phyloP scores from a whole-genome alignment of 495 filamentous ascomycete genomes.

The Hyaloscypha finlandica region DNA sequence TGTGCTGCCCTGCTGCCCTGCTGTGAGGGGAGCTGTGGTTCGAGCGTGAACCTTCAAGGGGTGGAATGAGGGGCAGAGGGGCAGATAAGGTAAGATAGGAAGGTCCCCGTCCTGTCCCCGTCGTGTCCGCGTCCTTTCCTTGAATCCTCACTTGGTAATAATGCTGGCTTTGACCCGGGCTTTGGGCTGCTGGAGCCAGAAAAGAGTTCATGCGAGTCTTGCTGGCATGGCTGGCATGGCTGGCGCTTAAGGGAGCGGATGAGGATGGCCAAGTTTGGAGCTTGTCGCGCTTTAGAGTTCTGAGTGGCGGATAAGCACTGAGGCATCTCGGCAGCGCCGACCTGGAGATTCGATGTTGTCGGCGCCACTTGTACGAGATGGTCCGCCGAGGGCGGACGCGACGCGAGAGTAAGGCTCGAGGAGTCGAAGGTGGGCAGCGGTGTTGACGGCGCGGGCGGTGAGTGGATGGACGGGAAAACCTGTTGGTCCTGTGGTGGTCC shows the following conservation, averaged over 20 bases:
- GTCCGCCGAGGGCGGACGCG: background rate
- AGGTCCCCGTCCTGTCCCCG: background rate
- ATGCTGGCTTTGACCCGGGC: no score
- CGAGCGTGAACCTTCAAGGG: background rate
- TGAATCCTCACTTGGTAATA: background rate
- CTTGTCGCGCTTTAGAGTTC: background rate
- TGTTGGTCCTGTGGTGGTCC: no score
- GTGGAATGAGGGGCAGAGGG: constrained; percentile 1
- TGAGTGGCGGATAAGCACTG: background rate
- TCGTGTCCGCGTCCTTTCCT: background rate
- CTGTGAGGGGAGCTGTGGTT: background rate
- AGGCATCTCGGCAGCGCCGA: background rate
- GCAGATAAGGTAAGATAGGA: background rate
- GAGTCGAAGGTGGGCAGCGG: background rate
- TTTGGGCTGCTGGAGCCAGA: no score
- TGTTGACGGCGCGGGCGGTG: background rate
- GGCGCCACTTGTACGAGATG: background rate
- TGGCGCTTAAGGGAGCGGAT: no score
- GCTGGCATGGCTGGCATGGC: background rate
- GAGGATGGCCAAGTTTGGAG: background rate
- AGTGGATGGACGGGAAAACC: background rate
- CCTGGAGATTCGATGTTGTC: background rate
- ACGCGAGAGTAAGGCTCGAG: background rate
- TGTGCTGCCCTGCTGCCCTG: no score
- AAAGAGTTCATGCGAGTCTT: background rate